phyloP scores from a whole-genome alignment of 495 filamentous ascomycete species.

The Penicillium cataractarum region DNA sequence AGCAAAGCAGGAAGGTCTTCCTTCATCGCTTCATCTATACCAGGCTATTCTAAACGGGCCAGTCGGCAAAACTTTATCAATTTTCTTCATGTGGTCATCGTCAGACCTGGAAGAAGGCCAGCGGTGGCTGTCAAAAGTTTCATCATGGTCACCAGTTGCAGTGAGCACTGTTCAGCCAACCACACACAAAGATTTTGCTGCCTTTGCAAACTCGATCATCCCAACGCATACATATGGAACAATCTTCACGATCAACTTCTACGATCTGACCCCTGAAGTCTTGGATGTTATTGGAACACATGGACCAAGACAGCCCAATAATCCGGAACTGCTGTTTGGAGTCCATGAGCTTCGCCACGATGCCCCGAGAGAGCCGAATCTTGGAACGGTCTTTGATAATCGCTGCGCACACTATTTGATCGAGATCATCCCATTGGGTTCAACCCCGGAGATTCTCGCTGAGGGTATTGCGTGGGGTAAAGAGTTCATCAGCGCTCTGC shows the following conservation, averaged over 20 bases:
- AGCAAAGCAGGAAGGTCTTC: slow-evolving; percentile 12
- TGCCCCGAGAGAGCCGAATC: not conserved
- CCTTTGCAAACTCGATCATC: slow-evolving; percentile 1
- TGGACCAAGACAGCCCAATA: slow-evolving; percentile 10
- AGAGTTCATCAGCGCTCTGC: slow-evolving; percentile 13
- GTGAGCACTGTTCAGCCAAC: slow-evolving; percentile 18
- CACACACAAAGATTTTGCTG: slow-evolving; percentile 8
- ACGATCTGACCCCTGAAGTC: slow-evolving; percentile 19
- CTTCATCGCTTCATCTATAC: slow-evolving; percentile 14
- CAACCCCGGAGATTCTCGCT: not conserved
- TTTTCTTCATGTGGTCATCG: slow-evolving; percentile 24
- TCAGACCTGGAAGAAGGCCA: slow-evolving; percentile 16
- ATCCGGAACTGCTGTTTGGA: slow-evolving; percentile 11
- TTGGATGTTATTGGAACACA: slow-evolving; percentile 16
- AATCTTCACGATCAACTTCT: slow-evolving; percentile 5
- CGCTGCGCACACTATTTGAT: slow-evolving; percentile 16
- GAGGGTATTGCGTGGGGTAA: slow-evolving; percentile 15
- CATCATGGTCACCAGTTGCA: slow-evolving; percentile 13
- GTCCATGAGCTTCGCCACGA: slow-evolving; percentile 20
- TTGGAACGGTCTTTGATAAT: slow-evolving; percentile 6
- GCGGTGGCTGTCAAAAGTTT: slow-evolving; percentile 18
- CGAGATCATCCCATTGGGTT: slow-evolving; percentile 19
- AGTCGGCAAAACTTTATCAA: not conserved
- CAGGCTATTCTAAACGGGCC: slow-evolving; percentile 15
- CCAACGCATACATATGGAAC: slow-evolving; percentile 7